A percentile compares a stretch with the other conserved stretches of the same genome.
Conservation (phyloP, 805 yeast species). For the Myxozyma sirexii region DNA sequence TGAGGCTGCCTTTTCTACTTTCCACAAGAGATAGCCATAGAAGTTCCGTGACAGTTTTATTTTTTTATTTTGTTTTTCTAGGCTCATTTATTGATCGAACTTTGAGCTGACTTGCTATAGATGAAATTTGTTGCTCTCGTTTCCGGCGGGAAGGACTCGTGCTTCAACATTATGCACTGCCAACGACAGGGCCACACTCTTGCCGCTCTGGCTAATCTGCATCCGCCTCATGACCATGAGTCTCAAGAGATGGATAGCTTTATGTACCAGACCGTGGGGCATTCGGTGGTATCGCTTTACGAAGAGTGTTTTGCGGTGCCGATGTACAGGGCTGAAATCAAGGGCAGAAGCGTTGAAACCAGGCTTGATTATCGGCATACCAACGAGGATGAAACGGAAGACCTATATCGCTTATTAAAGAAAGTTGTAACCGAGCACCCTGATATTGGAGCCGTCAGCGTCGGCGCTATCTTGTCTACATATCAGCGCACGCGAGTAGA, state of each 20-base stretch:
- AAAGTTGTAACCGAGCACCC: conserved; percentile 60
- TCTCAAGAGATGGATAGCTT: conserved; percentile 84
- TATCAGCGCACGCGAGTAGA: conserved; percentile 95
- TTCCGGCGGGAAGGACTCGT: conserved; percentile 96
- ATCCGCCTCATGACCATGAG: conserved; percentile 52
- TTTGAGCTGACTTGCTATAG: background rate
- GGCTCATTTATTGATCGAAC: background rate
- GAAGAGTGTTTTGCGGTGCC: conserved; percentile 77
- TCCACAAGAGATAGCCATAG: conserved; percentile 23
- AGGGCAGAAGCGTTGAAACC: conserved; percentile 64
- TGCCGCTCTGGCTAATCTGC: conserved; percentile 80
- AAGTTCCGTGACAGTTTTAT: conserved; percentile 26
- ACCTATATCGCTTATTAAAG: conserved; percentile 59
- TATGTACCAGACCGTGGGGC: conserved; percentile 98
- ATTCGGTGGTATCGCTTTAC: conserved; percentile 68
- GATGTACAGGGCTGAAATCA: conserved; percentile 66
- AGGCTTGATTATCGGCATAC: conserved; percentile 71
- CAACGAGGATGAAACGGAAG: conserved; percentile 83
- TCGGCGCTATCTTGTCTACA: conserved; percentile 95
- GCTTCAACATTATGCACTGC: conserved; percentile 85
- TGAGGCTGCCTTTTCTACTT: conserved; percentile 24
- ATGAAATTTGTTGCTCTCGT: conserved; percentile 93
- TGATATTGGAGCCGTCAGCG: conserved; percentile 81
- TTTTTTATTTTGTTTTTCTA: background rate
- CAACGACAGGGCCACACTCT: conserved; percentile 82